Conservation (phyloP, 345 rosid species). For the sweet orange (Citrus sinensis) region DVS_A1.0 CM039166.1:10634001-10634500, state of each 20-base stretch:
- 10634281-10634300: conserved; percentile 14
- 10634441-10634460: background rate
- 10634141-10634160: conserved; percentile 61
- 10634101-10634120: conserved; percentile 74
- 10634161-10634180: conserved; percentile 55
- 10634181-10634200: conserved; percentile 4
- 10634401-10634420: background rate
- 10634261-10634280: conserved; percentile 36
- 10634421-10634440: background rate
- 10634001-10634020: conserved; percentile 80
- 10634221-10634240: conserved; percentile 14
- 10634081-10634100: conserved; percentile 75
- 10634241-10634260: conserved; percentile 13
- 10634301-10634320: background rate
- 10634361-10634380: conserved; percentile 6
- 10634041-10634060: conserved; percentile 61
- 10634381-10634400: conserved; percentile 1
- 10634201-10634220: background rate
- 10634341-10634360: conserved; percentile 23
- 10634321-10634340: conserved; percentile 3
- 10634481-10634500: background rate
- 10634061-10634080: conserved; percentile 72
- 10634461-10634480: too few species aligned
- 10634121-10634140: conserved; percentile 64
- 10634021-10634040: conserved; percentile 62